These are phyloP conservation scores for Vitis hybrid DNA, from an alignment of 177 flowering plant genomes.

Conservation along the genomic window DNA sequence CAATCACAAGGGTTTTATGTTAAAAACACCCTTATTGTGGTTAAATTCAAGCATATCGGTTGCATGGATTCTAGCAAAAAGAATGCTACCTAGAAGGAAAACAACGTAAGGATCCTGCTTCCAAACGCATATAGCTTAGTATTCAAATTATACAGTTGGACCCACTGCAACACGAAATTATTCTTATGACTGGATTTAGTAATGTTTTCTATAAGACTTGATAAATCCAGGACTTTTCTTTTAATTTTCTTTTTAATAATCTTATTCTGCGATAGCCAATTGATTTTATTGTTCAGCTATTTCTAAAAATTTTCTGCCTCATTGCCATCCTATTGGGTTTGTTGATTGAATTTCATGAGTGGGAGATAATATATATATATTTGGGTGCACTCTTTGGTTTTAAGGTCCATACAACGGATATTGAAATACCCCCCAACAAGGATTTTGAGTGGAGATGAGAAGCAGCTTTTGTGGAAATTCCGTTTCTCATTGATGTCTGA, in stretches of 20 bases:
- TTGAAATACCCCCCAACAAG: conserved; percentile 94
- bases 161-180: too few relatives aligned
- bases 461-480: conserved; percentile 97
- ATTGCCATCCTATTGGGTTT: not conserved
- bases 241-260: not conserved
- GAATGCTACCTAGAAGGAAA: too few relatives aligned
- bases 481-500: conserved; percentile 95
- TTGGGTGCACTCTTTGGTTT: conserved; percentile 16
- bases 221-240: not conserved
- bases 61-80: too few relatives aligned
- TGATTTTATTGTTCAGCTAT: not conserved
- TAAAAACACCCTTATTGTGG: too few relatives aligned
- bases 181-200: not conserved
- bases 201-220: not conserved
- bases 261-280: not conserved
- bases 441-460: conserved; percentile 90
- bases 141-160: too few relatives aligned
- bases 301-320: not conserved
- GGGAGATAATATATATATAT: not conserved
- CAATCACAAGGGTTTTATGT: too few relatives aligned
- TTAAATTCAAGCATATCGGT: too few relatives aligned
- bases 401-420: conserved; percentile 85
- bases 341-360: not conserved
- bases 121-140: too few relatives aligned
- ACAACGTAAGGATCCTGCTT: too few relatives aligned